Evolutionary conservation across 176 grass and related monocot genomes (phyloP).

Genomic region (Phyllostachys edulis): DNA sequence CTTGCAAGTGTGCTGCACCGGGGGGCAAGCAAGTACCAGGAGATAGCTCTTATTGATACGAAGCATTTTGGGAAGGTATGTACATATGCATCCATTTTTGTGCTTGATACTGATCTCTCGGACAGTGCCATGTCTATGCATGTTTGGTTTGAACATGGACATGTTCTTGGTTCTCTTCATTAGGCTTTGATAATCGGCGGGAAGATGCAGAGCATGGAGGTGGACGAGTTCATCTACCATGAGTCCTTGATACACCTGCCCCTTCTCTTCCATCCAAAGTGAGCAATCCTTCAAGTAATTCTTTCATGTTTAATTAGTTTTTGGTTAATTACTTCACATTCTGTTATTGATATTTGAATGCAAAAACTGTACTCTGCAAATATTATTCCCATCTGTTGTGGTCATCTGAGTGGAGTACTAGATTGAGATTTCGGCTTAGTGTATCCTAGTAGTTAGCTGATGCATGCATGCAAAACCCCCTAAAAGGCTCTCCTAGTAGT

Average conservation of each 20-base stretch:
- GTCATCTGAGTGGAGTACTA: neutral
- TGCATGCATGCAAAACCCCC: too few relatives aligned
- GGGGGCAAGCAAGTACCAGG: conserved; percentile 68
- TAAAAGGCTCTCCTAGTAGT: too few relatives aligned
- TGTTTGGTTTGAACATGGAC: neutral
- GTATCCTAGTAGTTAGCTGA: too few relatives aligned
- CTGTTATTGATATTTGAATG: neutral
- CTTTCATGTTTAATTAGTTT: neutral
- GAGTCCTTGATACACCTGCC: conserved; percentile 67
- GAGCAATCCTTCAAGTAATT: neutral
- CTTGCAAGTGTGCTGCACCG: conserved; percentile 59
- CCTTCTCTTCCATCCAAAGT: conserved; percentile 70
- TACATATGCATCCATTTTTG: neutral
- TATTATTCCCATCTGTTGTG: neutral
- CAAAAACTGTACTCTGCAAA: neutral
- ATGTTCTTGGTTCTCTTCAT: neutral
- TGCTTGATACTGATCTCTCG: neutral
- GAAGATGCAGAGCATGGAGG: conserved; percentile 80
- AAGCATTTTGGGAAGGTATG: conserved; percentile 84
- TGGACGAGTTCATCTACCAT: conserved; percentile 87
- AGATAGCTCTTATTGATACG: conserved; percentile 68
- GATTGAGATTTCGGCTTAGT: too few relatives aligned
- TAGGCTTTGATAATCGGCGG: conserved; percentile 74
- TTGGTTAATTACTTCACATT: neutral
- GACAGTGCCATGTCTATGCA: neutral